Base-by-base conservation (phyloP, 1,284 basidiomycete species). In the Austroboletus niveus region DNA sequence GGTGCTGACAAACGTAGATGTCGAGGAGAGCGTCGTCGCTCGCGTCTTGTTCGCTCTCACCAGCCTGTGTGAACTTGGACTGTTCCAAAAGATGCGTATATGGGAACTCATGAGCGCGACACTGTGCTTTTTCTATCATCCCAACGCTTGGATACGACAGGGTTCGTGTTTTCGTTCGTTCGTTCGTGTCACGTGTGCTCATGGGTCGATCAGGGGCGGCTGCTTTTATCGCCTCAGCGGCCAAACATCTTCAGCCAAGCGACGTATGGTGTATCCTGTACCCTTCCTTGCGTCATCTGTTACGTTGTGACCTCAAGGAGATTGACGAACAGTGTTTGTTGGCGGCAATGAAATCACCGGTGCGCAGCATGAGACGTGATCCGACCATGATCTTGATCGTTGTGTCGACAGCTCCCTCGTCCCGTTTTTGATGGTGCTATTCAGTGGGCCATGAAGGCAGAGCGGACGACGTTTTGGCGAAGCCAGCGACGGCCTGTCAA, bases 221-320 rank as follows among this genome's bases (percentile, higher is more conserved):
- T 7, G 87, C 90, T 0, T 92, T 98, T 64, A 87, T 99, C 43
- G 85, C 92, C 1, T 85, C 91, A 1, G 85, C 91, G 8, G 87
- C 90, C 2, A 84, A 85, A 43, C 84, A 87, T 54, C 78, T 96
- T 8, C 87, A 89, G 0, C 69, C 77, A 2, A 92, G 91, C 41
- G 97, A 99, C 63, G 85, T 92, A 10, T 99, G 97, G 97, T 96
- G 94, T 62, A 92, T 98, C 41, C 70, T 98, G 3, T 99, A 99
- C 62, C 95, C 96, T 0, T 89, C 89, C 0, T 70, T 99, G 36
- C 82, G 92, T 36, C 87, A 93, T 54, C 84, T 95, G 51, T 75
- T 99, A 40, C 87, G 87, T 42, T 90, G 87, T 1, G 97, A 99
- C 61, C 75, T 98, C n/a, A 79, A 77, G 8, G 76, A 80, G 1